Conservation (phyloP, 2,329 filamentous ascomycete species). For the Phoma sp. region DNA sequence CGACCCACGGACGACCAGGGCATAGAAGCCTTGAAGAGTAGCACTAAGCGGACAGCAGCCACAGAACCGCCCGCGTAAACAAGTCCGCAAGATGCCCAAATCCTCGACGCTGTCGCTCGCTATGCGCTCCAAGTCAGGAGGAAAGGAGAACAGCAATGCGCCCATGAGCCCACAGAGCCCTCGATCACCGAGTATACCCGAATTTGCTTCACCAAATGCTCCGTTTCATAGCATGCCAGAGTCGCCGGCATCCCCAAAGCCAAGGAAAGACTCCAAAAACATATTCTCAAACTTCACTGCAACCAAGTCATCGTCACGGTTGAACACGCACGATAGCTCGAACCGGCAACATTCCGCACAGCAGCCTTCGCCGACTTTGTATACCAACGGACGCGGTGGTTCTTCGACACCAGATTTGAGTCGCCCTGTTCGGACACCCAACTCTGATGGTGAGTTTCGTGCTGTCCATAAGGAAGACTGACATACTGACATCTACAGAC, state of each 20-base stretch:
- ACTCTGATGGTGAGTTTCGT: constrained; percentile 41
- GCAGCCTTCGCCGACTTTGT: constrained; percentile 41
- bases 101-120: constrained; percentile 46
- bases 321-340: constrained; percentile 46
- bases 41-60: constrained; percentile 36
- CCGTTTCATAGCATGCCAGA: constrained; percentile 41
- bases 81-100: constrained; percentile 49
- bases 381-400: constrained; percentile 52
- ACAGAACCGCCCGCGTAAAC: constrained; percentile 33
- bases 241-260: constrained; percentile 44
- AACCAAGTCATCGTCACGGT: constrained; percentile 54
- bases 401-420: constrained; percentile 58
- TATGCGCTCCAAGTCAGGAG: constrained; percentile 39
- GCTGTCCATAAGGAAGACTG: too few species aligned
- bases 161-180: constrained; percentile 46
- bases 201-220: constrained; percentile 40
- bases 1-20: constrained; percentile 1
- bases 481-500: constrained; percentile 31
- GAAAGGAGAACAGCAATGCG: constrained; percentile 34
- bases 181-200: constrained; percentile 36
- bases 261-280: constrained; percentile 48
- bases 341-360: constrained; percentile 44
- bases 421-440: constrained; percentile 45
- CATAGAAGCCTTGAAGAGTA: constrained; percentile 7
- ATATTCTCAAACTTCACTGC: constrained; percentile 59